Evolutionary conservation across 1,284 basidiomycete genomes (phyloP), one percentile per base, ranked within the genome.

Genomic region (Malassezia sp.): DNA sequence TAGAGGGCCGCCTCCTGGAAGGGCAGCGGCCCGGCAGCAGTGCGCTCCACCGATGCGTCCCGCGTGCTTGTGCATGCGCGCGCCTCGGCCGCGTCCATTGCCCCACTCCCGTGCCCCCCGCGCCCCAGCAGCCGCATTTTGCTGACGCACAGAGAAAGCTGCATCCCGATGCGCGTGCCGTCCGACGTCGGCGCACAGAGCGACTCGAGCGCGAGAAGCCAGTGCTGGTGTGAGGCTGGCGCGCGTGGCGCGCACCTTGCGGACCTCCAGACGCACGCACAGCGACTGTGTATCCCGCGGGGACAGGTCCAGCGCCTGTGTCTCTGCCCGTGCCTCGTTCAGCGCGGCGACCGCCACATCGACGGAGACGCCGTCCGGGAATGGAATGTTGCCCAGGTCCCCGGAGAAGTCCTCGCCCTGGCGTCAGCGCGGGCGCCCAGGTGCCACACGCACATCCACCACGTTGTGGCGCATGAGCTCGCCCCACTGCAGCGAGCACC

Each of bases 391-490:
- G 15, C 42, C 42, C 5, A 27, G 27, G n/a, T 50, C 48, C 20
- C 48, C 41, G 20, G 10, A n/a, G 38, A 44, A 50, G 38, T 50
- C 48, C 15, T 50, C 48, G 20, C 30, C 45, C 29, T 37, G 35
- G 22, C n/a, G 35, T 22, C 8, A 23, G 35, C n/a, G n/a, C n/a
- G n/a, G n/a, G n/a, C n/a, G n/a, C n/a, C n/a, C n/a, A n/a, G n/a
- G n/a, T n/a, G n/a, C n/a, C n/a, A 2, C n/a, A 37, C 35, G 35
- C 24, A 37, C 24, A 35, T 50, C 48, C 7, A 40, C 7, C 12
- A 50, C 42, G n/a, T 31, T 29, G 9, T 45, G 28, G 2, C 27
- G 35, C 31, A 38, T 33, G 22, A 50, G 38, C 17, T 50, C 48
- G 37, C 36, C 21, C 42, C 42, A 50, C 24, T 40, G 39, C 8